Percentiles rank a stretch among this genome's conserved stretches.
Conservation (phyloP, 2,329 filamentous ascomycete genomes). For the Botryosphaeria dothidea region DNA sequence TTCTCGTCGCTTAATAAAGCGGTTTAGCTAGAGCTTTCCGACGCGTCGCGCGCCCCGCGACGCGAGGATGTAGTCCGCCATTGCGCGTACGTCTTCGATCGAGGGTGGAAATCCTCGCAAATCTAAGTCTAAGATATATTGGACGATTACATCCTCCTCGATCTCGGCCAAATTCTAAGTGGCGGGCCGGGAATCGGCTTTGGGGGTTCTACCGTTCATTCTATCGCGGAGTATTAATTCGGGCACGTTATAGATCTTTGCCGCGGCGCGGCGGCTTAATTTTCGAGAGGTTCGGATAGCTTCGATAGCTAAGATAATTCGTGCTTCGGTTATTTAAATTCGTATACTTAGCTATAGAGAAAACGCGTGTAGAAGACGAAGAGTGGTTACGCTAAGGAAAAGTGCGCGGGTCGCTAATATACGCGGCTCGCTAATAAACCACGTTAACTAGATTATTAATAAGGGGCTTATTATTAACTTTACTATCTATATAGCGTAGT, state of each 20-base stretch:
- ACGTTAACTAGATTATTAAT: too few relatives aligned
- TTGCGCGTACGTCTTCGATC: conserved; percentile 23
- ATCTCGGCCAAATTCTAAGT: conserved; percentile 17
- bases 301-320: conserved; percentile 24
- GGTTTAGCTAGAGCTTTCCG: conserved; percentile 23
- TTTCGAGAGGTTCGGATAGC: conserved; percentile 23
- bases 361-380: neutral
- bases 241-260: conserved; percentile 22
- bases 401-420: neutral
- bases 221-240: conserved; percentile 15
- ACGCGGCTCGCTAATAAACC: neutral
- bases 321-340: conserved; percentile 12
- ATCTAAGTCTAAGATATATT: conserved; percentile 23
- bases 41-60: conserved; percentile 16
- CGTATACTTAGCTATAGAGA: neutral
- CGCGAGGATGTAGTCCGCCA: conserved; percentile 23
- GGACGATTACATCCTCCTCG: conserved; percentile 24
- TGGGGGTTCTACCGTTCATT: conserved; percentile 18
- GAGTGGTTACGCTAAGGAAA: neutral
- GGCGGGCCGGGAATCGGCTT: conserved; percentile 2
- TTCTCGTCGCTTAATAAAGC: conserved; percentile 22
- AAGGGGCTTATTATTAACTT: too few relatives aligned
- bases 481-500: too few relatives aligned
- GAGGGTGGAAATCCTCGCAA: conserved; percentile 20
- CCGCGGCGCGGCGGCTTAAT: conserved; percentile 16